Base-by-base conservation (phyloP, 2,329 filamentous ascomycete genomes). In the Cladosporium sp. region DNA sequence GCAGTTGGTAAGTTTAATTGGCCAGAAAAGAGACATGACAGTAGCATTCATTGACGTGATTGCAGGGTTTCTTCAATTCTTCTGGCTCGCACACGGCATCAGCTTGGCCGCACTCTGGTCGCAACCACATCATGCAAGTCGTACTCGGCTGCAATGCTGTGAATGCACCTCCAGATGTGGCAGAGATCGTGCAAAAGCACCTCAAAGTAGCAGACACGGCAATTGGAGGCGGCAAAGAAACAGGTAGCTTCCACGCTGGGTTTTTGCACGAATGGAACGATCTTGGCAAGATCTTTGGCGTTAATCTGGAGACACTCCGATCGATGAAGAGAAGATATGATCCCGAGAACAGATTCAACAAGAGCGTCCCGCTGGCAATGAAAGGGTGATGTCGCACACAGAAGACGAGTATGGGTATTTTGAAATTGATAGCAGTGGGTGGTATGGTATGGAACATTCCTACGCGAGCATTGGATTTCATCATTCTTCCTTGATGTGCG, bases 221-320 rank as follows among this genome's bases (percentile, higher is more conserved):
- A 9, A 61, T 69, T 28, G 60, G 61, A 9, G 60, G 62, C 13
- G 56, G 56, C 1, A 58, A 66, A 15, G 57, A 60, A n/a, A 61
- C 61, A 12, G 61, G 59, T 9, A 62, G 67, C 32, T 68, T 60
- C n/a, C 65, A 65, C 28, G 59, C 62, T 1, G 64, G 64, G 5
- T 69, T 68, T 28, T 37, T 68, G 34, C 60, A 67, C 45, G 50
- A 64, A 20, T 63, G 60, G 59, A 64, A 65, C 32, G 58, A 66
- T 53, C 37, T 64, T 24, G 49, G 56, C 3, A 22, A 62, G 50
- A 61, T 68, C 2, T 67, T 62, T 56, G 64, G 64, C 4, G 64
- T 61, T 53, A 68, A 67, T 20, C 64, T 58, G 15, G 53, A 56
- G 2, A 66, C 48, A 49, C 42, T 68, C 36, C 58, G 48, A 56